phyloP scores from a whole-genome alignment of 2,329 filamentous ascomycete genomes.

The Paecilomyces formosus region DNA sequence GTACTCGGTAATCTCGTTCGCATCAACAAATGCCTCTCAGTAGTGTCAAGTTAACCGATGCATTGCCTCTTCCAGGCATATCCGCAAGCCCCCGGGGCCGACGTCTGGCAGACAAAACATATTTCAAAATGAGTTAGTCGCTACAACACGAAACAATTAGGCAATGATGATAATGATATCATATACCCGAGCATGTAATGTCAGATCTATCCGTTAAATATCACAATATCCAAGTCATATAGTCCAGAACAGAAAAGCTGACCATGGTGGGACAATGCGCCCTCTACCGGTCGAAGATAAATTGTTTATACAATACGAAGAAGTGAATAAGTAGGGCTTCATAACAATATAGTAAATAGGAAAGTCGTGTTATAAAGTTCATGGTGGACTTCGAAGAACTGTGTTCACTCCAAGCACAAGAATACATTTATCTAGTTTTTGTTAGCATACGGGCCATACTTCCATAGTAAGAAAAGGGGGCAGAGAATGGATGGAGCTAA shows the following conservation, averaged over 20 bases:
- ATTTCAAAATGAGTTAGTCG: neutral
- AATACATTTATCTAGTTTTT: constrained; percentile 7
- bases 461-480: neutral
- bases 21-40: neutral
- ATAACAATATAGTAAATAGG: neutral
- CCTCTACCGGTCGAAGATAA: neutral
- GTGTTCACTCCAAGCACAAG: neutral
- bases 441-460: neutral
- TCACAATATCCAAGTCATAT: neutral
- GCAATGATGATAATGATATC: neutral
- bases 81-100: neutral
- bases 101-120: neutral
- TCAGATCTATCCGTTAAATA: neutral
- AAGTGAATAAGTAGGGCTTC: neutral
- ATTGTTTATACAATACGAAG: neutral
- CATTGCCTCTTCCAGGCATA: neutral
- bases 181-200: neutral
- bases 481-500: neutral
- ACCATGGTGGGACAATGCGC: neutral
- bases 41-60: neutral
- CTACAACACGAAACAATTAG: neutral
- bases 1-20: neutral
- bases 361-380: neutral
- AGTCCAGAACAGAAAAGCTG: neutral
- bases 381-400: neutral